Base-by-base conservation (phyloP, 371 early-diverging fungal genomes). In the Zychaea mexicana region DNA sequence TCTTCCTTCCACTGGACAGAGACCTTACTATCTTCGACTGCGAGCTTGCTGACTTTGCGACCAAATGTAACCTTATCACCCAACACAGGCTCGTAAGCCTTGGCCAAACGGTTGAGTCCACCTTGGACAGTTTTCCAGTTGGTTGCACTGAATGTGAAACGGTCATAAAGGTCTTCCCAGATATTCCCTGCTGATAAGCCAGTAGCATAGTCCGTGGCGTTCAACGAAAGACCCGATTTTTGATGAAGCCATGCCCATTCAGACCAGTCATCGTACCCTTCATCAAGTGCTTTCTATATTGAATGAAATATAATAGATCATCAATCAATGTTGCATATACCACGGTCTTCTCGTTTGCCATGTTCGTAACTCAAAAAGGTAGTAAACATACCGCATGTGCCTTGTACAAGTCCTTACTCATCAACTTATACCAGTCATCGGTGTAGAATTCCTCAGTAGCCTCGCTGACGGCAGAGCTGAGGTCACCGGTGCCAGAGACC, bases 261-360 rank as follows among this genome's bases (percentile, higher is more conserved):
- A 4, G 74, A 73, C 74, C 74, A 73, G 33, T 70, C 70, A 53
- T 73, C 74, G 52, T 61, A 70, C 6, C 71, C 71, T 55, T 71
- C 71, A 31, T 66, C 52, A 22, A 74, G 12, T 4, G 74, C 74
- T 42, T 71, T 70, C 60, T 64, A 57, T 57, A 24, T 58, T 27
- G 53, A 26, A 21, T n/a, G 21, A 22, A 56, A 56, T 46, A 13
- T 15, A 36, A 9, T 36, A 36, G 38, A n/a, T n/a, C n/a, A n/a
- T n/a, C n/a, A n/a, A n/a, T n/a, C n/a, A n/a, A n/a, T n/a, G n/a
- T n/a, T n/a, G n/a, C n/a, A n/a, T n/a, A n/a, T n/a, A n/a, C n/a
- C n/a, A n/a, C n/a, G n/a, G n/a, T n/a, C n/a, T n/a, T n/a, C n/a
- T n/a, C n/a, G n/a, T 0, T 26, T 31, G 33, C 17, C 33, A 21